These are phyloP conservation scores for Lasiodiplodia sp. DNA, from an alignment of 2,329 filamentous ascomycete species.

Conservation along the genomic window DNA sequence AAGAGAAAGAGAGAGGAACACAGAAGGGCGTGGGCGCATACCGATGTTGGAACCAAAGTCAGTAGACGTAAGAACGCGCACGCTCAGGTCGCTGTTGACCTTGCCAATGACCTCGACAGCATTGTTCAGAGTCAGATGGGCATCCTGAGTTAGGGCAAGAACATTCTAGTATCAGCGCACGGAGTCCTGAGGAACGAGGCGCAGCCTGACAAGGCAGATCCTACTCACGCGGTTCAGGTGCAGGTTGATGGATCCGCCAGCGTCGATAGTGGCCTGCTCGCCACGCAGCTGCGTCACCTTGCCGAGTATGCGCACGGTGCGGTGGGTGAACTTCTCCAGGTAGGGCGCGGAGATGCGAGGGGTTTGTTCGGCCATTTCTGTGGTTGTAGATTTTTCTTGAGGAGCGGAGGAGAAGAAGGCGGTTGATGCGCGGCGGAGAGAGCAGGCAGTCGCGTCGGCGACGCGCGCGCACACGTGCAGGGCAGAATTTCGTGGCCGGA, in stretches of 20 bases:
- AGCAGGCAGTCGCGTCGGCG: slow-evolving; percentile 10
- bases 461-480: slow-evolving; percentile 17
- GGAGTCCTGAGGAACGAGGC: neutral
- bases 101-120: slow-evolving; percentile 81
- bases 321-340: slow-evolving; percentile 74
- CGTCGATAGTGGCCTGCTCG: slow-evolving; percentile 80
- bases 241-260: slow-evolving; percentile 76
- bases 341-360: slow-evolving; percentile 84
- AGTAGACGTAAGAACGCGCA: slow-evolving; percentile 73
- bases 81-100: slow-evolving; percentile 74
- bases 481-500: slow-evolving; percentile 2
- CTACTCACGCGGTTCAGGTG: slow-evolving; percentile 73
- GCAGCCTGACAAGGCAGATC: slow-evolving; percentile 1
- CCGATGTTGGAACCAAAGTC: slow-evolving; percentile 75
- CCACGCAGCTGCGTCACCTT: slow-evolving; percentile 84
- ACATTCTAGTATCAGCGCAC: neutral
- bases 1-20: neutral
- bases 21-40: slow-evolving; percentile 54
- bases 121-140: slow-evolving; percentile 73
- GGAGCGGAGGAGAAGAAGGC: neutral
- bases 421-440: neutral
- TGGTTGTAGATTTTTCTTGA: neutral
- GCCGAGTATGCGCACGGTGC: slow-evolving; percentile 84
- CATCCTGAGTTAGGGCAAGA: slow-evolving; percentile 61
- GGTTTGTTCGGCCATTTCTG: slow-evolving; percentile 72